Percentiles rank a stretch among this genome's conserved stretches.
phyloP scores from a whole-genome alignment of 1,284 basidiomycete genomes.

The Puccinia hordei region DNA sequence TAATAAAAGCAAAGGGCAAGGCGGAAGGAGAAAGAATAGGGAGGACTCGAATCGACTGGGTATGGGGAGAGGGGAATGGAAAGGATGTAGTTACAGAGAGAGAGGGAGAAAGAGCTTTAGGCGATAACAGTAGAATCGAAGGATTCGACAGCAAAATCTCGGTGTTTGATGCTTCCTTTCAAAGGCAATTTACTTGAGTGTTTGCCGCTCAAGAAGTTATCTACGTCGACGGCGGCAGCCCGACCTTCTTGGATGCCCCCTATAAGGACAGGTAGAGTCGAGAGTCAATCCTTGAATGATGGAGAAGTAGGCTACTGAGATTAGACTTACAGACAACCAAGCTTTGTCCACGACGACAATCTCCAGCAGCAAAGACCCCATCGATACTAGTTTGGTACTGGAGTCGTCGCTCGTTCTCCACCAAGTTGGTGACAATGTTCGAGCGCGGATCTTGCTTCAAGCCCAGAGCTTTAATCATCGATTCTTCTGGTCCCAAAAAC shows the following conservation, averaged over 20 bases:
- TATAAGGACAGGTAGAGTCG: too few species aligned
- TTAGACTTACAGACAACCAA: slow-evolving; percentile 53
- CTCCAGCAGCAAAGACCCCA: slow-evolving; percentile 88
- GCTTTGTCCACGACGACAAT: slow-evolving; percentile 91
- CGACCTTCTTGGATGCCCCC: slow-evolving; percentile 77
- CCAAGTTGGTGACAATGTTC: slow-evolving; percentile 73
- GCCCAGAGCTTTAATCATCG: slow-evolving; percentile 73
- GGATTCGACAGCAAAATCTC: slow-evolving; percentile 62
- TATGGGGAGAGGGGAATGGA: too few species aligned
- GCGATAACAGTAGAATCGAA: neutral
- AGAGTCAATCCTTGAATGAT: too few species aligned
- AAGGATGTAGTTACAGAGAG: too few species aligned
- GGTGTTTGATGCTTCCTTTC: slow-evolving; percentile 78
- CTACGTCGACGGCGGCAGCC: slow-evolving; percentile 83
- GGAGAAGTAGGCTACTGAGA: too few species aligned
- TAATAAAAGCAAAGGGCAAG: too few species aligned
- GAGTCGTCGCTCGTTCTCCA: slow-evolving; percentile 53
- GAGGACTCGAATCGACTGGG: too few species aligned
- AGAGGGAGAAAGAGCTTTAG: too few species aligned
- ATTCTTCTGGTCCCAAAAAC: slow-evolving; percentile 87
- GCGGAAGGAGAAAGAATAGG: too few species aligned
- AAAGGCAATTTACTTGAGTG: slow-evolving; percentile 71
- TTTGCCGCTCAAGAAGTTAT: slow-evolving; percentile 71
- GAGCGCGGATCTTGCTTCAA: slow-evolving; percentile 84
- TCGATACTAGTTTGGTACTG: slow-evolving; percentile 82